A percentile compares a stretch with the other conserved stretches of the same genome.
Evolutionary conservation across 495 filamentous ascomycete species (phyloP).

Genomic region (Neurospora sp.): DNA sequence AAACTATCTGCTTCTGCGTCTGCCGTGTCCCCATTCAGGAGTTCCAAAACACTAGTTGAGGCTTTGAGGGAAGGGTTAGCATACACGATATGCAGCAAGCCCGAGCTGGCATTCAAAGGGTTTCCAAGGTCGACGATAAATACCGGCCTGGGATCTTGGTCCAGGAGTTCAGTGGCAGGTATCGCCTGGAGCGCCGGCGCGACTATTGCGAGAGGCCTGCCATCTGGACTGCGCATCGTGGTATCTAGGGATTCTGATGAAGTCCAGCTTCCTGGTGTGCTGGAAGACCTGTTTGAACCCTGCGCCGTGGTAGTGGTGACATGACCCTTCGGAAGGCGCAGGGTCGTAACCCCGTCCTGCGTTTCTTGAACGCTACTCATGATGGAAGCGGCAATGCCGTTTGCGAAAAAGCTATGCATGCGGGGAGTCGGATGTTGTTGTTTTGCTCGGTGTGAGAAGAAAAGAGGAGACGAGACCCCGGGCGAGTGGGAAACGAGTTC

Average conservation of each 20-base stretch:
- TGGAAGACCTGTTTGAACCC: conserved; percentile 39
- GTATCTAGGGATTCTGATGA: conserved; percentile 29
- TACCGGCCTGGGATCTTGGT: conserved; percentile 56
- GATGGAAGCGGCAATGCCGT: conserved; percentile 48
- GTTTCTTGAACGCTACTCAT: conserved; percentile 43
- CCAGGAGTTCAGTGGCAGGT: conserved; percentile 53
- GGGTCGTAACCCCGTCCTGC: conserved; percentile 48
- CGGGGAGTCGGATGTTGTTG: conserved; percentile 29
- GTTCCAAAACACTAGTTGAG: conserved; percentile 35
- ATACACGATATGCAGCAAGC: conserved; percentile 45
- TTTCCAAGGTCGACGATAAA: conserved; percentile 57
- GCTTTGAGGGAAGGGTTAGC: conserved; percentile 49
- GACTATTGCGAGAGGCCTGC: conserved; percentile 24
- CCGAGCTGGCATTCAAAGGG: conserved; percentile 38
- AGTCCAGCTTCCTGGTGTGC: conserved; percentile 36
- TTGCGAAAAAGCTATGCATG: conserved; percentile 44
- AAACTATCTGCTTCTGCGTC: conserved; percentile 21
- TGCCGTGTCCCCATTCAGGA: conserved; percentile 36
- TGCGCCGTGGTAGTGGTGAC: conserved; percentile 26
- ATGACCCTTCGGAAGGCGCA: conserved; percentile 52
- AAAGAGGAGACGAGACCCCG: conserved; percentile 38
- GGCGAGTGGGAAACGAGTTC: conserved; percentile 17
- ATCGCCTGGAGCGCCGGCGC: conserved; percentile 44
- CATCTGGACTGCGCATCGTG: conserved; percentile 32
- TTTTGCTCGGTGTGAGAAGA: conserved; percentile 45